Base-by-base conservation (phyloP, 169 alveolate species). In the Plasmodium malariae region DNA sequence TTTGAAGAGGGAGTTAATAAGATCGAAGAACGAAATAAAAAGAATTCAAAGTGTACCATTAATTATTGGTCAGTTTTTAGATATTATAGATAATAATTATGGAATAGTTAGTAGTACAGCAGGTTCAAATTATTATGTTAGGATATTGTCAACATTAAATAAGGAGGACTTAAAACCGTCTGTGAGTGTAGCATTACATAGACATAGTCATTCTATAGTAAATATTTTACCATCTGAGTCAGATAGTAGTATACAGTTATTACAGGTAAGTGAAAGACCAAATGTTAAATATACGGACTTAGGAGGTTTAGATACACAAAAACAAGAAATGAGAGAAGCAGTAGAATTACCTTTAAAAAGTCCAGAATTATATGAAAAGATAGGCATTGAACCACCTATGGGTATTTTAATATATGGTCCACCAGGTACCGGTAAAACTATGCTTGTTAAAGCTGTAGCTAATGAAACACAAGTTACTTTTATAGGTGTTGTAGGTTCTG, bases 381-480 rank as follows among this genome's bases (percentile, higher is more conserved):
- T 99, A 34, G 99, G 99, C 14, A 98, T 98, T 51, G 99, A 98
- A 93, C 99, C 99, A 0, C 99, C 99, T 3, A 97, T 97, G 94
- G 99, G 99, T 19, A 99, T 99, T 24, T 94, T 99, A 87, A 93
- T 99, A 30, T 99, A 98, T 91, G 99, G 99, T 1, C 99, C 99
- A 1, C 99, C 99, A 12, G 99, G 97, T 17, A 98, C 99, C 1
- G 99, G 99, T 2, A 98, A 99, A 94, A 99, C 99, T 6, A 98
- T 99, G 99, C 92, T 99, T 90, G 99, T 99, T 7, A 98, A 88
- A 78, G 99, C 99, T 1, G 99, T 99, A 26, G 99, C 99, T 30
- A 97, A 98, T 92, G 99, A 98, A 78, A 98, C 99, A 21, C 96
- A 97, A 57, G 99, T 99, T 32, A 94, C 99, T 19, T 98, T 99